phyloP scores from a whole-genome alignment of 495 filamentous ascomycete species.

The Penicillium simplicissimum region DNA sequence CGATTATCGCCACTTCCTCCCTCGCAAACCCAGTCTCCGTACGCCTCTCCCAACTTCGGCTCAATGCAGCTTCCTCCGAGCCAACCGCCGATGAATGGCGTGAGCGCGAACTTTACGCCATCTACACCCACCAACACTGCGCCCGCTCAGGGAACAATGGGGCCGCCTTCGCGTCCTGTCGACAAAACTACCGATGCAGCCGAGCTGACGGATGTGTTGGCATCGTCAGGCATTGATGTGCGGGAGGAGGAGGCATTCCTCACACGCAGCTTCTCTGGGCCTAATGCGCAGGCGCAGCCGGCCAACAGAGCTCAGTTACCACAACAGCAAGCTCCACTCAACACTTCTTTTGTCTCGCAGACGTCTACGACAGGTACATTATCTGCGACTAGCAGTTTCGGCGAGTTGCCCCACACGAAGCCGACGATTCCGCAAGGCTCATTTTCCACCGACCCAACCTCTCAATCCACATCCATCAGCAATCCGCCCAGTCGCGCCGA shows the following conservation, averaged over 20 bases:
- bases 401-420: conserved; percentile 37
- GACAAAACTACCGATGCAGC: conserved; percentile 69
- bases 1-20: conserved; percentile 67
- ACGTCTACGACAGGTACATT: conserved; percentile 40
- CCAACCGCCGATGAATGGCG: conserved; percentile 37
- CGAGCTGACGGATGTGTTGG: conserved; percentile 74
- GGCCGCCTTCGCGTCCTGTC: conserved; percentile 72
- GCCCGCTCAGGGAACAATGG: conserved; percentile 64
- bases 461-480: conserved; percentile 35
- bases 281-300: conserved; percentile 42
- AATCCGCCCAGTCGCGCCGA: conserved; percentile 47
- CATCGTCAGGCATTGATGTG: conserved; percentile 78
- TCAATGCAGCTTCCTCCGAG: conserved; percentile 43
- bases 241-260: conserved; percentile 77
- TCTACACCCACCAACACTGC: conserved; percentile 35
- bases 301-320: conserved; percentile 45
- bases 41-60: conserved; percentile 46
- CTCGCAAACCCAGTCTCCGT: conserved; percentile 40
- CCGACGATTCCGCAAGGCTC: conserved; percentile 36
- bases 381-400: conserved; percentile 42
- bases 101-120: conserved; percentile 35
- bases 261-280: conserved; percentile 59
- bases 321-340: conserved; percentile 40
- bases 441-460: conserved; percentile 33
- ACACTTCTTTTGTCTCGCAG: conserved; percentile 46